phyloP scores from a whole-genome alignment of 768 basidiomycete species.

The Kwoniella heveanensis region DNA sequence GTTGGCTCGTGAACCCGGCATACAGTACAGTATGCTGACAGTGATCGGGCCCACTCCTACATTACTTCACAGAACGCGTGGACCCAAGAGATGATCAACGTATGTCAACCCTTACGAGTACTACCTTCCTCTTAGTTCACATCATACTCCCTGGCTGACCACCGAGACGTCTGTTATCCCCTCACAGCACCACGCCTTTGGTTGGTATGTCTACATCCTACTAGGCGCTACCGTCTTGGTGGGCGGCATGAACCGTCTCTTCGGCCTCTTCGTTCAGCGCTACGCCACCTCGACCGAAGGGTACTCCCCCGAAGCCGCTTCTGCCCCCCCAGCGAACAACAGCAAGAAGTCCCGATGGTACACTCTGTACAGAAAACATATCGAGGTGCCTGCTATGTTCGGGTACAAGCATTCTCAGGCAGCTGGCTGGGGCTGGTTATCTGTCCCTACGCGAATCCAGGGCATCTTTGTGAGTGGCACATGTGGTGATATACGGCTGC shows the following conservation, averaged over 20 bases:
- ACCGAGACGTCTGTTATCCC: too few relatives aligned
- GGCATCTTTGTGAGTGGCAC: conserved; percentile 25
- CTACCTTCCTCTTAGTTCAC: too few relatives aligned
- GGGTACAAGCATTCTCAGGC: conserved; percentile 31
- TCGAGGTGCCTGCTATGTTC: conserved; percentile 28
- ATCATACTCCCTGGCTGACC: too few relatives aligned
- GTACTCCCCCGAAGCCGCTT: conserved; percentile 3
- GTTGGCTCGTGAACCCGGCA: too few relatives aligned
- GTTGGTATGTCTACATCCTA: conserved; percentile 35
- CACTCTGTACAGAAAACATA: conserved; percentile 18
- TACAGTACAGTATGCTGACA: too few relatives aligned
- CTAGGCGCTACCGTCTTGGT: conserved; percentile 20
- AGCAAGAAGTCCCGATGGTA: conserved; percentile 2
- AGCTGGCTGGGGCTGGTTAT: conserved; percentile 20
- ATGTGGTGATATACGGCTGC: too few relatives aligned
- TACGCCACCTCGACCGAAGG: too few relatives aligned
- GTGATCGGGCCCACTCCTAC: too few relatives aligned
- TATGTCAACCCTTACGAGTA: too few relatives aligned
- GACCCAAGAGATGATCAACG: conserved; percentile 20
- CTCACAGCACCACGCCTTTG: conserved; percentile 33
- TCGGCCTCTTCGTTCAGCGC: conserved; percentile 4
- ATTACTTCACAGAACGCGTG: conserved; percentile 18
- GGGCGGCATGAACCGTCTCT: conserved; percentile 19
- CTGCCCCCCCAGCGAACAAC: background rate
- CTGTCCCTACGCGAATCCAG: conserved; percentile 31